phyloP scores from a whole-genome alignment of 768 basidiomycete genomes.

The Tylopilus cervinicoccineus region DNA sequence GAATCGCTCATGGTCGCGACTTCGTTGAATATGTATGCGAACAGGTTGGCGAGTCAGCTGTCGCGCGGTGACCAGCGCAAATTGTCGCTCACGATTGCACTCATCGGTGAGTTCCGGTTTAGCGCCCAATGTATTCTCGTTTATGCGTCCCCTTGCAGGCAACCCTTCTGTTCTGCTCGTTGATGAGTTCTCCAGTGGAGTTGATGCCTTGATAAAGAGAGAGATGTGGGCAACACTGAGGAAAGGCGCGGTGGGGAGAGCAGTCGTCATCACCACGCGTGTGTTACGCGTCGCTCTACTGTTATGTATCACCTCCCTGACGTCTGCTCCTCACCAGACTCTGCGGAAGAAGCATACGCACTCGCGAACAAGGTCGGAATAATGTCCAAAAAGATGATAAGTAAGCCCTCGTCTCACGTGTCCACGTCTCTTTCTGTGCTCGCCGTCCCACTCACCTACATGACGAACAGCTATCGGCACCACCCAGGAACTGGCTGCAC shows the following conservation, averaged over 20 bases:
- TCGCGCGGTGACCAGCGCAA: conserved; percentile 82
- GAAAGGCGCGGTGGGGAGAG: conserved; percentile 61
- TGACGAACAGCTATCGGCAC: conserved; percentile 64
- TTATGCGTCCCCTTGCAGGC: conserved; percentile 38
- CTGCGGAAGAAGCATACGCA: conserved; percentile 82
- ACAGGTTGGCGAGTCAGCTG: conserved; percentile 68
- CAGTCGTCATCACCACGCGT: conserved; percentile 72
- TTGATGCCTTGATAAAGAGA: conserved; percentile 79
- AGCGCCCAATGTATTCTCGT: background rate
- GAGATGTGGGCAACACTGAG: conserved; percentile 79
- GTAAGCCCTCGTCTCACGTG: no score
- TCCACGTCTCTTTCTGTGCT: no score
- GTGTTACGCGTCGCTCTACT: conserved; percentile 21
- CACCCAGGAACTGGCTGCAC: conserved; percentile 54
- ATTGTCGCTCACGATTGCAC: no score
- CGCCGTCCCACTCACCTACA: no score
- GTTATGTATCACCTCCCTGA: background rate
- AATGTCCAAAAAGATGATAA: conserved; percentile 61
- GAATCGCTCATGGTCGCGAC: conserved; percentile 56
- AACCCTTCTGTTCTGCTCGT: conserved; percentile 77
- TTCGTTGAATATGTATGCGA: conserved; percentile 54
- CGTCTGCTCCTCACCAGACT: conserved; percentile 40
- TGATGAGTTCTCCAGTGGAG: conserved; percentile 80
- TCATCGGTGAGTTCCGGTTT: no score
- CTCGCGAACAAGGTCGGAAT: conserved; percentile 78